Evolutionary conservation across 2,329 filamentous ascomycete species (phyloP), one percentile per base, ranked within the genome.

Genomic region (Trichophaea hybrida): DNA sequence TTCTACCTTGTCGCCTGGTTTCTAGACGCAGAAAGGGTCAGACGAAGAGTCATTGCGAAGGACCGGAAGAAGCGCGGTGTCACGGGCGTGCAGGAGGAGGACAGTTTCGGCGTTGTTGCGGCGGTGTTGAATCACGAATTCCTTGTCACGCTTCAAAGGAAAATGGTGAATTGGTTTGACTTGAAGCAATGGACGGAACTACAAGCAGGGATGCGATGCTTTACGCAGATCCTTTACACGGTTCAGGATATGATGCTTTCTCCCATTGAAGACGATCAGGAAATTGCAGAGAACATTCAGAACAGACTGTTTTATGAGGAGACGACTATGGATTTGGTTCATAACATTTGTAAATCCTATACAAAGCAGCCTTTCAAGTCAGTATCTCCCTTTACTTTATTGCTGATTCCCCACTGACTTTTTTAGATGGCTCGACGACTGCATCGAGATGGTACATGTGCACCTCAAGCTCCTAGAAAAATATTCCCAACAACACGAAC

Each of bases 231-330:
- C 65, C 76, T 95, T 17, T 78, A 95, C 32, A 95, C 90, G 0
- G 85, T 97, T 1, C 89, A 95, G 68, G 88, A 94, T 62, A 97
- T 98, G 90, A 77, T 83, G 1, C 82, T 86, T 51, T 93, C 88
- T 1, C 78, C 80, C 0, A 79, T 87, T 34, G 90, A 96, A 64
- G 90, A 96, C n/a, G 88, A 98, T 66, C 86, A 94, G 69, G 93
- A 97, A 68, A 97, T 98, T 70, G 91, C 93, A 0, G 91, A 98
- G 70, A 98, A 98, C 67, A 96, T 94, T 10, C 81, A 95, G 56
- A 94, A 86, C 68, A 87, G 91, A 62, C 88, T 98, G n/a, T 98
- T 98, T 71, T 98, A 98, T 73, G 93, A 98, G 72, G 89, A 97
- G 69, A 81, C 87, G 0, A 96, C 90, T 0, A 90, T 98, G 69